Percentiles rank a stretch among this genome's conserved stretches.
Conservation (phyloP, 371 early-diverging fungal genomes). For the Syncephalastrum contaminatum region DNA sequence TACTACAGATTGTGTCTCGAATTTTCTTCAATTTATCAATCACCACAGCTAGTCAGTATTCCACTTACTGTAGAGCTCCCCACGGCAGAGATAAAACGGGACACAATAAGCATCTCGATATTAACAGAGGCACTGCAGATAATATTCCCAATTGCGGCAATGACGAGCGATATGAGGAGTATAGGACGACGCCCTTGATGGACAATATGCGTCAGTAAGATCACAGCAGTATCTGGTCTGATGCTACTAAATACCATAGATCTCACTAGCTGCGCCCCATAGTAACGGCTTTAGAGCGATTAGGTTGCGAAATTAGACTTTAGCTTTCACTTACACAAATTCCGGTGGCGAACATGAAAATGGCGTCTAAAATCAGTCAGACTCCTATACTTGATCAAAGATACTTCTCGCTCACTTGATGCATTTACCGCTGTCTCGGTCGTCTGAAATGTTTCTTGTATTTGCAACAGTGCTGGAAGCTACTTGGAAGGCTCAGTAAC, state of each 20-base stretch:
- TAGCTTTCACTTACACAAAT: slow-evolving; percentile 11
- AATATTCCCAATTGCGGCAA: slow-evolving; percentile 22
- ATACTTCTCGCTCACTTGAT: slow-evolving; percentile 9
- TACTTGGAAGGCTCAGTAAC: background rate
- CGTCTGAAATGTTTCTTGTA: slow-evolving; percentile 18
- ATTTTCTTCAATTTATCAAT: no score
- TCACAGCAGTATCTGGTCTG: background rate
- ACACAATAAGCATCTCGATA: slow-evolving; percentile 27
- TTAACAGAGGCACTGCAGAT: slow-evolving; percentile 26
- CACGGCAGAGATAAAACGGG: slow-evolving; percentile 24
- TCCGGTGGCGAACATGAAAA: slow-evolving; percentile 19
- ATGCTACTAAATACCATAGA: background rate
- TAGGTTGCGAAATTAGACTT: no score
- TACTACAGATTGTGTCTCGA: no score
- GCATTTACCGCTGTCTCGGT: slow-evolving; percentile 19
- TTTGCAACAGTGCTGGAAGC: slow-evolving; percentile 18
- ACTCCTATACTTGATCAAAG: background rate
- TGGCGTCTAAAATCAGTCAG: slow-evolving; percentile 11
- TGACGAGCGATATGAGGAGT: slow-evolving; percentile 20
- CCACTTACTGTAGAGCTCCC: slow-evolving; percentile 16
- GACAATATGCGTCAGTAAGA: background rate
- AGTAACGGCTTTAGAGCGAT: no score
- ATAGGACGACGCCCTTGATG: slow-evolving; percentile 21
- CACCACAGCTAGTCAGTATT: background rate
- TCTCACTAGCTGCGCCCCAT: background rate